These are phyloP conservation scores for Elaeis guineensis DNA, from an alignment of 176 grass and related monocot genomes.

Conservation along the genomic window DNA sequence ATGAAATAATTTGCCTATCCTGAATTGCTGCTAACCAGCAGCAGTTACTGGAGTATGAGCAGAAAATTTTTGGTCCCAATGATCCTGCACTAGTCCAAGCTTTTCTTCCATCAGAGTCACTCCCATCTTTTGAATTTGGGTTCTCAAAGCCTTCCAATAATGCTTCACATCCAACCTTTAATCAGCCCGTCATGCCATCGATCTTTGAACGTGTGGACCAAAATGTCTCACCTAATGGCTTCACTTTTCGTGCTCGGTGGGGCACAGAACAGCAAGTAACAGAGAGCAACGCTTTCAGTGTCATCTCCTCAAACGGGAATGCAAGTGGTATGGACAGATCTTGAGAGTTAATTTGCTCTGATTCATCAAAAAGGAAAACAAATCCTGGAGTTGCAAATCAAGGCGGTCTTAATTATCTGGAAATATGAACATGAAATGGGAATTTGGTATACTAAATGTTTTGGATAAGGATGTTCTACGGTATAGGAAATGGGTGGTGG, in stretches of 20 bases:
- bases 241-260: too few species aligned
- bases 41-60: too few species aligned
- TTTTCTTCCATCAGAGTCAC: slow-evolving; percentile 38
- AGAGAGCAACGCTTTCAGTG: slow-evolving; percentile 25
- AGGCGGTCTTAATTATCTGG: too few species aligned
- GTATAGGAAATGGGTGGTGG: too few species aligned
- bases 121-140: slow-evolving; percentile 59
- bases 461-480: too few species aligned
- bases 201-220: too few species aligned
- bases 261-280: slow-evolving; percentile 7
- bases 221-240: too few species aligned
- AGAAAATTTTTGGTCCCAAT: slow-evolving; percentile 42
- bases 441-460: too few species aligned
- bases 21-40: slow-evolving; percentile 43
- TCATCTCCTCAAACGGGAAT: slow-evolving; percentile 17
- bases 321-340: slow-evolving; percentile 77
- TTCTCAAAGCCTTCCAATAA: slow-evolving; percentile 37
- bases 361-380: too few species aligned
- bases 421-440: too few species aligned
- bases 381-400: too few species aligned
- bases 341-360: slow-evolving; percentile 13
- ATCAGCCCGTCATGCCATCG: slow-evolving; percentile 22
- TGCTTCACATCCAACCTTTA: slow-evolving; percentile 46
- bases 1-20: background rate
- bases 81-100: slow-evolving; percentile 16